Evolutionary conservation across 192 early-diverging fungal species (phyloP).

Genomic region (Bifiguratus adelaidae): DNA sequence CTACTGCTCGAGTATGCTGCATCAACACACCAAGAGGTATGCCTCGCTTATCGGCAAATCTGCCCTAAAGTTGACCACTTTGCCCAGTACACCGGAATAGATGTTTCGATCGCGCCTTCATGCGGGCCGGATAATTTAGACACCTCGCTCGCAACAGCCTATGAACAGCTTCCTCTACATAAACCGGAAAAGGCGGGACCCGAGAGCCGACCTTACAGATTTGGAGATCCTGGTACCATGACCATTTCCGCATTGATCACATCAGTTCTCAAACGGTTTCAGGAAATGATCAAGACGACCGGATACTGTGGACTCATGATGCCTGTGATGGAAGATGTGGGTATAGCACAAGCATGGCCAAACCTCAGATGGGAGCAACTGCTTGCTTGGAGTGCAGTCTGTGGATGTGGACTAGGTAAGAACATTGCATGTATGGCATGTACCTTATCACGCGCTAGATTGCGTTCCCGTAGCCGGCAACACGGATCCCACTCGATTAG

Average conservation of each 20-base stretch:
- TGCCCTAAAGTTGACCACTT: not conserved
- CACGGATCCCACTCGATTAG: not conserved
- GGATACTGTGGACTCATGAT: conserved; percentile 9
- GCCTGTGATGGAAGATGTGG: conserved; percentile 9
- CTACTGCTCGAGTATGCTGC: not conserved
- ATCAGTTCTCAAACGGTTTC: conserved; percentile 1
- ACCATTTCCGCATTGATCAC: conserved; percentile 5
- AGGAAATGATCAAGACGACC: conserved; percentile 5
- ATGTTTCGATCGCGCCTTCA: conserved; percentile 5
- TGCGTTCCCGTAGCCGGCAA: conserved; percentile 7
- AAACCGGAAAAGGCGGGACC: not conserved
- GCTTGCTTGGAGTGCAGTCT: conserved; percentile 2
- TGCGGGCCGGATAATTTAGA: not conserved
- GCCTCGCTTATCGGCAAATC: not conserved
- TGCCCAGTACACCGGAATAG: conserved; percentile 3
- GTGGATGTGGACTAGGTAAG: conserved; percentile 12
- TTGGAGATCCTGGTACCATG: conserved; percentile 5
- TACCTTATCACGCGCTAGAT: not conserved
- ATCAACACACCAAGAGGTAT: not conserved
- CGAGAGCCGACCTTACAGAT: too few relatives aligned
- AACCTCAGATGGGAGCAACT: conserved; percentile 1
- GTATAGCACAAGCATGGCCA: not conserved
- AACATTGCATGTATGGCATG: not conserved
- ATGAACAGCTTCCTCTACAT: conserved; percentile 1
- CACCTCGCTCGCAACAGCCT: not conserved